Conservation (phyloP, 1,139 yeast species). For the Magnusiomyces tetraspermus region DNA sequence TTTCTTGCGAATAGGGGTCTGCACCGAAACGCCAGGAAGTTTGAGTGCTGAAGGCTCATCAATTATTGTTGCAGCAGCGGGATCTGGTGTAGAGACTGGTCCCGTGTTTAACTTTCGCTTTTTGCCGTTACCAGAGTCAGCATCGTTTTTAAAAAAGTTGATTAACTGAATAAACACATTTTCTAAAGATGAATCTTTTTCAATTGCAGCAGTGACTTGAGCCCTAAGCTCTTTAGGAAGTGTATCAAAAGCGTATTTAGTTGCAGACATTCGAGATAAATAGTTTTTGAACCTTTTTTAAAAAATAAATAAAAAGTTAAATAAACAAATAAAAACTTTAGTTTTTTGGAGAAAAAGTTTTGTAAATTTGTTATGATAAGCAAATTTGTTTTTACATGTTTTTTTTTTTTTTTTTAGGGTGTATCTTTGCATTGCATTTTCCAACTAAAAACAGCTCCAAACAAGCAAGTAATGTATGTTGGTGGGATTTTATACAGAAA, state of each 20-base stretch:
- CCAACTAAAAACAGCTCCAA: too few species aligned
- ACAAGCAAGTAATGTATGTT: too few species aligned
- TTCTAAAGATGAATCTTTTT: neutral
- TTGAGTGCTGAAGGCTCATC: conserved; percentile 6
- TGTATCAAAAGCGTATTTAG: neutral
- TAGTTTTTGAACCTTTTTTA: neutral
- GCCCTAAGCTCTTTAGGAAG: neutral
- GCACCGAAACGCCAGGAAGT: conserved; percentile 9
- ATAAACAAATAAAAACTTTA: too few species aligned
- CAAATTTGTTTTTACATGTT: too few species aligned
- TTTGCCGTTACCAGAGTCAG: neutral
- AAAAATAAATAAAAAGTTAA: too few species aligned
- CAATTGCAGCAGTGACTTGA: neutral
- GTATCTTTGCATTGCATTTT: too few species aligned
- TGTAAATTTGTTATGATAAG: too few species aligned
- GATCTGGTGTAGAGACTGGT: neutral
- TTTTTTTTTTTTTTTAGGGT: too few species aligned
- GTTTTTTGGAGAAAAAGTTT: too few species aligned
- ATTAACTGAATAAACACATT: neutral
- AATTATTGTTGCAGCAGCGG: neutral
- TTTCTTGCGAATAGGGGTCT: conserved; percentile 13
- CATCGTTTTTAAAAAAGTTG: neutral
- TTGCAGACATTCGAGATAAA: neutral
- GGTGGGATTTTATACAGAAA: too few species aligned
- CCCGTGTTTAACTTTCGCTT: neutral